These are phyloP conservation scores for Trichopus zeylanicus DNA, from an alignment of 116 monocot species.

Conservation along the genomic window DNA sequence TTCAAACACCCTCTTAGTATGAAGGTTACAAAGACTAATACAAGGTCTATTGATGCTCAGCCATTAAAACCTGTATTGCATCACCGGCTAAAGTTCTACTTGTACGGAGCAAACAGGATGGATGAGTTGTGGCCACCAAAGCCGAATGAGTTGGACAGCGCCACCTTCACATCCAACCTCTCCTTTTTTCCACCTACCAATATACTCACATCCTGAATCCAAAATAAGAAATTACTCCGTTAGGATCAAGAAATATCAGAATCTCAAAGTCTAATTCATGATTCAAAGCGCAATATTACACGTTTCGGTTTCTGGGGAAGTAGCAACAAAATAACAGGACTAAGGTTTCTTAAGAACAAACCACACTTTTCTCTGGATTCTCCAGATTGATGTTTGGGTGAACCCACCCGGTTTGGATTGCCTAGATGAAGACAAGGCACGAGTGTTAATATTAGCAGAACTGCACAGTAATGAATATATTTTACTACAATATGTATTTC, in stretches of 20 bases:
- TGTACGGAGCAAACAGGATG: constrained; percentile 76
- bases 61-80: background rate
- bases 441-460: too few relatives aligned
- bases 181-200: constrained; percentile 85
- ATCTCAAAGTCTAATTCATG: too few relatives aligned
- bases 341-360: constrained; percentile 17
- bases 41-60: background rate
- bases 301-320: too few relatives aligned
- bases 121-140: constrained; percentile 97
- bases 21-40: too few relatives aligned
- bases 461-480: too few relatives aligned
- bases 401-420: constrained; percentile 88
- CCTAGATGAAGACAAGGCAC: constrained; percentile 33
- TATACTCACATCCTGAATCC: constrained; percentile 45
- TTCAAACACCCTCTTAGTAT: too few relatives aligned
- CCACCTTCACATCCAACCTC: constrained; percentile 80
- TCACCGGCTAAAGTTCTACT: too few relatives aligned
- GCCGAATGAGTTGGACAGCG: constrained; percentile 87
- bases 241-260: too few relatives aligned
- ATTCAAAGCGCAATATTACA: too few relatives aligned
- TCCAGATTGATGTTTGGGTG: constrained; percentile 97
- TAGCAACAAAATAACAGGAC: background rate
- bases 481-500: too few relatives aligned
- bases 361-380: constrained; percentile 82
- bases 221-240: too few relatives aligned